These are phyloP conservation scores for Klebsormidium nitens DNA, from an alignment of 139 green algal species.

Conservation along the genomic window DNA sequence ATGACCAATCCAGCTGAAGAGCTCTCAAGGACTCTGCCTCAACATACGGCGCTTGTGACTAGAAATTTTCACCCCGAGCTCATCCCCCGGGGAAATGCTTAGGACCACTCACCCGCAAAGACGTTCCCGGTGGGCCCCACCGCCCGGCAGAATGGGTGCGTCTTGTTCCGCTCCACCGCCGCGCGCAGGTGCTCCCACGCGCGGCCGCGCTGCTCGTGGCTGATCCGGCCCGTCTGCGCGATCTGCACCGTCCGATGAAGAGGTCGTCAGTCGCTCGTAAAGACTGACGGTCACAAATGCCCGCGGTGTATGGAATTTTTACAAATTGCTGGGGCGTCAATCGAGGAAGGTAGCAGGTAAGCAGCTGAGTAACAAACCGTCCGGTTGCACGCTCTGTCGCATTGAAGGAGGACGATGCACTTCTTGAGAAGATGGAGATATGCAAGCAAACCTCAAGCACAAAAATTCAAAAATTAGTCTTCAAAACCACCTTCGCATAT, in stretches of 20 bases:
- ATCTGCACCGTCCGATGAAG: constrained; percentile 1
- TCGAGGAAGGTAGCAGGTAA: not conserved
- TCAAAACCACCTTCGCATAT: not conserved
- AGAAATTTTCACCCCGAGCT: too few species aligned
- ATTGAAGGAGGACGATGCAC: not conserved
- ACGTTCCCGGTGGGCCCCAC: constrained; percentile 1
- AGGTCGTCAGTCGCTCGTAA: not conserved
- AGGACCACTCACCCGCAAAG: constrained; percentile 8
- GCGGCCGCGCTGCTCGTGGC: not conserved
- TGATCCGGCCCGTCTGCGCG: constrained; percentile 11
- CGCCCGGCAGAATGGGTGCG: constrained; percentile 25
- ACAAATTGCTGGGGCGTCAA: too few species aligned
- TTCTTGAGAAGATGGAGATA: not conserved
- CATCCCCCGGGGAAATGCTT: too few species aligned
- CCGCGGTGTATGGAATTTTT: too few species aligned
- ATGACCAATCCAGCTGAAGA: too few species aligned
- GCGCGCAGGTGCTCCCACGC: constrained; percentile 13
- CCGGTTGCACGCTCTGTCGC: not conserved
- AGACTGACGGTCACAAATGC: not conserved
- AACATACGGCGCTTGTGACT: too few species aligned
- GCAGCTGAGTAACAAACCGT: not conserved
- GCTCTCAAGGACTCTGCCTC: too few species aligned
- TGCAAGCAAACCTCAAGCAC: not conserved
- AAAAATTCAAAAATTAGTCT: constrained; percentile 2
- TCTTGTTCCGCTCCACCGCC: not conserved